phyloP scores from a whole-genome alignment of 2,329 filamentous ascomycete genomes.

The Ophiocordyceps sinensis region DNA sequence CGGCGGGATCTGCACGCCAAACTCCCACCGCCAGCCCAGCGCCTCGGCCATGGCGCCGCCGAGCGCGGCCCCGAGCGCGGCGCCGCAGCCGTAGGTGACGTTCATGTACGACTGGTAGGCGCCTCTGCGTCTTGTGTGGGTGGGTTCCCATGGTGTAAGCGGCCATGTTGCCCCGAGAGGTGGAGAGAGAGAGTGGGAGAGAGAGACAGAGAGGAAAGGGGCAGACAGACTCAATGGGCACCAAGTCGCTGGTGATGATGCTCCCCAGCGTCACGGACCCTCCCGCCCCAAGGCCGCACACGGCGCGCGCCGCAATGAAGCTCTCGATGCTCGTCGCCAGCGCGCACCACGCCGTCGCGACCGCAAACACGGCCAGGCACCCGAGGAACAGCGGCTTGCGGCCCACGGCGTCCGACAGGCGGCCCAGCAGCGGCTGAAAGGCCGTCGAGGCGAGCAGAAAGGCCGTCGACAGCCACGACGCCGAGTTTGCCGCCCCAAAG shows the following conservation, averaged over 20 bases:
- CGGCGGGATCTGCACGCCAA: constrained; percentile 43
- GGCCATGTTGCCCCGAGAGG: too few relatives aligned
- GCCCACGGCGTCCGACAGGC: constrained; percentile 60
- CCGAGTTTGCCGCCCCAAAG: constrained; percentile 62
- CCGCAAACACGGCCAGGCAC: constrained; percentile 45
- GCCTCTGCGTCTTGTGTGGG: too few relatives aligned
- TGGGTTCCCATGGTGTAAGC: too few relatives aligned
- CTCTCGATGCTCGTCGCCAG: constrained; percentile 51
- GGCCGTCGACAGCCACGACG: constrained; percentile 70
- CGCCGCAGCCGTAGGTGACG: constrained; percentile 44
- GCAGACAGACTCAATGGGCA: constrained; percentile 49
- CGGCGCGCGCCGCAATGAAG: constrained; percentile 55
- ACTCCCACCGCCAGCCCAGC: constrained; percentile 63
- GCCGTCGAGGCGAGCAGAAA: constrained; percentile 66
- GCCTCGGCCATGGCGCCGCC: constrained; percentile 56
- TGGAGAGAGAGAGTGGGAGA: background rate
- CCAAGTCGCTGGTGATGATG: constrained; percentile 60
- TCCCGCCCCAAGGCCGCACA: constrained; percentile 61
- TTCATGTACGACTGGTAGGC: constrained; percentile 61
- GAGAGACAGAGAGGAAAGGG: background rate
- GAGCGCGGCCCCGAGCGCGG: constrained; percentile 49
- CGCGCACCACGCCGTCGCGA: constrained; percentile 56
- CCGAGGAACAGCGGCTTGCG: constrained; percentile 52
- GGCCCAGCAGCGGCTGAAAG: constrained; percentile 60
- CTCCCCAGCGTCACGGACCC: constrained; percentile 54